Percentiles rank a stretch among this genome's conserved stretches.
Conservation (phyloP, 306 rosid species). For the Comarum palustre region DNA sequence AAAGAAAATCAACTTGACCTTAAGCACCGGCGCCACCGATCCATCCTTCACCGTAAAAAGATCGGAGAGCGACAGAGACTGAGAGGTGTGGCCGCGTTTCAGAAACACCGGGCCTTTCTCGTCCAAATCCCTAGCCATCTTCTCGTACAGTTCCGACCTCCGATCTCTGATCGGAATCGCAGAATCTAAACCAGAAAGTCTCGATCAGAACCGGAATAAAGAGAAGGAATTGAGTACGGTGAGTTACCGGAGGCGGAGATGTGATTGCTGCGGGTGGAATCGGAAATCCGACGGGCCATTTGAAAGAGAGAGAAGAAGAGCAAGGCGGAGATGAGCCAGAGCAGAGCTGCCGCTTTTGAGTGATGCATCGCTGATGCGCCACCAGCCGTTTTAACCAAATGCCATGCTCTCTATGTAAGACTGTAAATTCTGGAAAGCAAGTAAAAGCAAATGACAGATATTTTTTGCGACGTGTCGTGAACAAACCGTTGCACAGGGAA, state of each 20-base stretch:
- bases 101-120: slow-evolving; percentile 78
- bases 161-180: slow-evolving; percentile 33
- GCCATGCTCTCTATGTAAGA: no score
- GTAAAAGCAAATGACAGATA: no score
- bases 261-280: background rate
- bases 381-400: background rate
- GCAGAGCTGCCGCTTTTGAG: slow-evolving; percentile 40
- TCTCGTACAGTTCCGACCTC: slow-evolving; percentile 70
- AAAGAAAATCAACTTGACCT: slow-evolving; percentile 35
- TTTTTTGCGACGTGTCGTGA: background rate
- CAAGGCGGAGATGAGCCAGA: slow-evolving; percentile 61
- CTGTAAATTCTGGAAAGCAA: background rate
- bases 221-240: background rate
- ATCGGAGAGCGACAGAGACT: slow-evolving; percentile 86
- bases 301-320: slow-evolving; percentile 59
- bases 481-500: slow-evolving; percentile 1
- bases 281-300: slow-evolving; percentile 54
- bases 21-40: slow-evolving; percentile 63
- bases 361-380: slow-evolving; percentile 23
- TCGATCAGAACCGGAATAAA: background rate
- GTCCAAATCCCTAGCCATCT: slow-evolving; percentile 74
- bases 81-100: slow-evolving; percentile 78
- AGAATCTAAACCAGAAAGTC: slow-evolving; percentile 38
- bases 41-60: slow-evolving; percentile 72
- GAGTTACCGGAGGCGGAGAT: slow-evolving; percentile 24